A percentile compares a stretch with the other conserved stretches of the same genome.
Conservation (phyloP, 2,329 filamentous ascomycete genomes). For the Calonectria ilicicola region DNA sequence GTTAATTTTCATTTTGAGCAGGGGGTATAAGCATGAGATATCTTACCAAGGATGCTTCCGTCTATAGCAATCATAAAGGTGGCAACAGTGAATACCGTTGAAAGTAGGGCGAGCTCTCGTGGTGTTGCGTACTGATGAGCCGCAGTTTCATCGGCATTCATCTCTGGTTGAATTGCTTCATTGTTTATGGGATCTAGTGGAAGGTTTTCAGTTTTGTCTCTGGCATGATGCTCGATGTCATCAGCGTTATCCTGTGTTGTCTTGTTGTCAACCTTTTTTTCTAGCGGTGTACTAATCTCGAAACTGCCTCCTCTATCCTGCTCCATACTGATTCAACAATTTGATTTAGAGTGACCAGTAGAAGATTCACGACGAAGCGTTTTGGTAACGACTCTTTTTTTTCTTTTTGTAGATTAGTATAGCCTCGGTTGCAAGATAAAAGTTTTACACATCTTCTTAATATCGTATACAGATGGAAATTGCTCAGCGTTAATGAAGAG, state of each 20-base stretch:
- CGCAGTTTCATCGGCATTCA: background rate
- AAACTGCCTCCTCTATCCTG: background rate
- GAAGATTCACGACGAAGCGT: background rate
- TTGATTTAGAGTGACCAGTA: background rate
- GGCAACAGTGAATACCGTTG: conserved; percentile 27
- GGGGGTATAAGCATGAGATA: background rate
- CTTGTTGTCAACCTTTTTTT: background rate
- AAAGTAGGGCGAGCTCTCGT: conserved; percentile 19
- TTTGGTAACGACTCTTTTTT: no score
- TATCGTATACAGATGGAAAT: background rate
- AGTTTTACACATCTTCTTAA: background rate
- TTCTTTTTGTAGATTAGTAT: background rate
- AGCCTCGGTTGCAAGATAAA: background rate
- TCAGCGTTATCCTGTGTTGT: background rate
- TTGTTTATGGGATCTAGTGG: background rate
- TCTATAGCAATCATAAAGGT: conserved; percentile 8
- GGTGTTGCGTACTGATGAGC: conserved; percentile 25
- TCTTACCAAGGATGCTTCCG: background rate
- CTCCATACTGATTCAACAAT: conserved; percentile 1
- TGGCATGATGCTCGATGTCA: background rate
- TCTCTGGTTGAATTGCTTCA: background rate
- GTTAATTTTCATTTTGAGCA: background rate
- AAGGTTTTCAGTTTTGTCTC: background rate
- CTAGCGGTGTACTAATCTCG: background rate
- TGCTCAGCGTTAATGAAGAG: background rate